Evolutionary conservation across 331 rosid species (phyloP).

Genomic region (Pyracantha coccinea): DNA sequence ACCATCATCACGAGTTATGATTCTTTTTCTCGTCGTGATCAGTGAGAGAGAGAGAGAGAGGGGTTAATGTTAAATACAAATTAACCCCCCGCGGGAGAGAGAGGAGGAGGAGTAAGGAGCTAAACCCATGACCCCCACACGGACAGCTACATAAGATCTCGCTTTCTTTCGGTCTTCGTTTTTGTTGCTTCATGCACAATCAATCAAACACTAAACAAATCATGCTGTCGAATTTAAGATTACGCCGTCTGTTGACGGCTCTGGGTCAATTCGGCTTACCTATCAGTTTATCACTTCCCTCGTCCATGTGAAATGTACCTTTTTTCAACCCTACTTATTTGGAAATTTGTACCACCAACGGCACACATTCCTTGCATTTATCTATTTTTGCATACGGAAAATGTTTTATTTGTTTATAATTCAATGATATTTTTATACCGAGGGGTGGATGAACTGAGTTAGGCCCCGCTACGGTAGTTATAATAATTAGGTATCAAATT

Average conservation of each 20-base stretch:
- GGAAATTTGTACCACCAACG: background rate
- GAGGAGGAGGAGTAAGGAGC: background rate
- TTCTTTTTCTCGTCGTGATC: conserved; percentile 13
- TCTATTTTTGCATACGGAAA: background rate
- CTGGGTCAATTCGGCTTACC: conserved; percentile 1
- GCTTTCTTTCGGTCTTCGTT: background rate
- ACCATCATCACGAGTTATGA: background rate
- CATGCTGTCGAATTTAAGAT: background rate
- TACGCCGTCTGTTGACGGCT: background rate
- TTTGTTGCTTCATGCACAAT: conserved; percentile 7
- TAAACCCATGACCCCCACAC: conserved; percentile 18
- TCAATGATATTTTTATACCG: background rate
- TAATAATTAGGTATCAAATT: too few species aligned
- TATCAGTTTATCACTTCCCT: background rate
- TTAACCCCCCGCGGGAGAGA: background rate
- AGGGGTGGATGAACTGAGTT: background rate
- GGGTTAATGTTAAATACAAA: background rate
- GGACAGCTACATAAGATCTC: background rate
- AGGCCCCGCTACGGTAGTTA: background rate
- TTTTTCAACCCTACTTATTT: background rate
- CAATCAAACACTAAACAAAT: background rate
- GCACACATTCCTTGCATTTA: background rate
- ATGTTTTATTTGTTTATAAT: too few species aligned
- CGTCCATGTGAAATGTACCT: background rate
- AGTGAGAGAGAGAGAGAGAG: background rate